Evolutionary conservation across 225 moss, liverwort and hornwort species (phyloP).

Genomic region (Polytrichum formosum): DNA sequence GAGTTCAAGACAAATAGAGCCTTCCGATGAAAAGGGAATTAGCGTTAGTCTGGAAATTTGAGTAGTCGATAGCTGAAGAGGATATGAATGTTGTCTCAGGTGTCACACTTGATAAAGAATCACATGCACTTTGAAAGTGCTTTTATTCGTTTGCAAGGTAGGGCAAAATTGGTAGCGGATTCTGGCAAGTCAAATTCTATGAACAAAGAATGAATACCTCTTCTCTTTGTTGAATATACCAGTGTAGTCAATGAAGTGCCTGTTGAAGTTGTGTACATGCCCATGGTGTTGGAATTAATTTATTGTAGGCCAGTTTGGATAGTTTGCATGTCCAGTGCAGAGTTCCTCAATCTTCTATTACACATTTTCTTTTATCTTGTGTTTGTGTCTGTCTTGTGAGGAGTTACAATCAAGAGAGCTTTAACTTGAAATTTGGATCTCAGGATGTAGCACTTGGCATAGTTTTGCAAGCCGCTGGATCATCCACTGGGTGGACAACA

Average conservation of each 20-base stretch:
- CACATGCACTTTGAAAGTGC: neutral
- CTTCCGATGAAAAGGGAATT: neutral
- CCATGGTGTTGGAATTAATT: neutral
- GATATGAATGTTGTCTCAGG: neutral
- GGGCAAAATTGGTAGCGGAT: neutral
- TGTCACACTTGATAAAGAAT: neutral
- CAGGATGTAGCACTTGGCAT: conserved; percentile 95
- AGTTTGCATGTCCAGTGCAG: neutral
- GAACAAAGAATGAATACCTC: too few species aligned
- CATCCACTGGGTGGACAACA: conserved; percentile 92
- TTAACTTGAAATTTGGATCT: neutral
- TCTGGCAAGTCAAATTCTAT: too few species aligned
- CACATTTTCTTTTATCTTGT: too few species aligned
- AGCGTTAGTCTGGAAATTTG: neutral
- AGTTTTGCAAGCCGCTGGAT: conserved; percentile 74
- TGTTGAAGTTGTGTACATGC: too few species aligned
- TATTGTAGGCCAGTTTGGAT: neutral
- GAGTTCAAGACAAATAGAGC: conserved; percentile 8
- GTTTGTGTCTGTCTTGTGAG: neutral
- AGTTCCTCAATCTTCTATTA: too few species aligned
- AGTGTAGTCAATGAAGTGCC: too few species aligned
- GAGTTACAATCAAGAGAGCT: neutral
- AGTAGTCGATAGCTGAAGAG: neutral
- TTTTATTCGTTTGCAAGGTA: neutral
- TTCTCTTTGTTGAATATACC: too few species aligned